These are phyloP conservation scores for Hirschfeldia incana DNA, from an alignment of 345 rosid genomes.

Conservation along the genomic window DNA sequence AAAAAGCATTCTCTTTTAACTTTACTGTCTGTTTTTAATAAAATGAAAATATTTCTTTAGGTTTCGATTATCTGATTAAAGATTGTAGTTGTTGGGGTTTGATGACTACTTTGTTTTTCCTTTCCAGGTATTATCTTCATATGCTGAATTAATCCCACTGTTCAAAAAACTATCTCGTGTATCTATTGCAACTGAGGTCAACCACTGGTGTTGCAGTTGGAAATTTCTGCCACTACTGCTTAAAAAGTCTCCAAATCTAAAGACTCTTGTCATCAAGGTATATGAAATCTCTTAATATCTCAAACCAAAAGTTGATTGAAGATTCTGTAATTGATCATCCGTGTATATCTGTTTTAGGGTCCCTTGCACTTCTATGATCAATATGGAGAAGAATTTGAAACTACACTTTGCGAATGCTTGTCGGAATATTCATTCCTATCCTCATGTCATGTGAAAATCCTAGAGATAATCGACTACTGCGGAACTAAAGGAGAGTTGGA, in stretches of 20 bases:
- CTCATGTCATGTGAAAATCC: neutral
- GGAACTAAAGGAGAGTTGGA: neutral
- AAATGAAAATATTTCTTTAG: neutral
- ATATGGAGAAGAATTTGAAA: neutral
- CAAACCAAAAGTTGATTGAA: neutral
- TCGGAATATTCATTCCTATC: neutral
- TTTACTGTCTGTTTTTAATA: neutral
- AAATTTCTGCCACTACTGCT: neutral
- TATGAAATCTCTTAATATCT: neutral
- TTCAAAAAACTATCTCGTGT: neutral
- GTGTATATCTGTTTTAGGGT: neutral
- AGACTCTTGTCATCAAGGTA: slow-evolving; percentile 12
- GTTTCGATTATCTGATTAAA: neutral
- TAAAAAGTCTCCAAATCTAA: neutral
- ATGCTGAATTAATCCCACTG: neutral
- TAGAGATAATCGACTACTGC: neutral
- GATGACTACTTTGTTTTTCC: neutral
- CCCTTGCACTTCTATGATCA: neutral
- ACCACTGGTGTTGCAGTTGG: neutral
- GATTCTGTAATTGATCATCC: neutral
- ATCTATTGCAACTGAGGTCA: neutral
- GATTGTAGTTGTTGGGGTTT: neutral
- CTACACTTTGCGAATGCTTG: neutral
- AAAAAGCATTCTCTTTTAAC: neutral
- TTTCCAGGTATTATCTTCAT: neutral